Percentiles rank a stretch among this genome's conserved stretches.
Evolutionary conservation across 2,329 filamentous ascomycete species (phyloP).

Genomic region (Aspergillus caelatus): DNA sequence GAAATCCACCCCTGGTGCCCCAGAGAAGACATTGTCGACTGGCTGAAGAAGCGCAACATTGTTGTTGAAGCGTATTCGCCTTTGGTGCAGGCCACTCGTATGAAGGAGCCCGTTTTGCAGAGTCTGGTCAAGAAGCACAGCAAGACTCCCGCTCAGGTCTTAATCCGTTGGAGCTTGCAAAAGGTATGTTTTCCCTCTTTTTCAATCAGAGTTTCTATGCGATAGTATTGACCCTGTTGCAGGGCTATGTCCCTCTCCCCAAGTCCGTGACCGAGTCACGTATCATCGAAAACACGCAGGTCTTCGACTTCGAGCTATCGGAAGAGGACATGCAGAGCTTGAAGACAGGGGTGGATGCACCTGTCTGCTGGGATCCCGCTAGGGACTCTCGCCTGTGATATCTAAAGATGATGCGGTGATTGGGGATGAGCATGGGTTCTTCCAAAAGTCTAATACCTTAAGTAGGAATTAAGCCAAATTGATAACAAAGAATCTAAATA

Average conservation of each 20-base stretch:
- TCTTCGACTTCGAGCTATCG: constrained; percentile 64
- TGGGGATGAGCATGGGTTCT: background rate
- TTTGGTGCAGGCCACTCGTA: constrained; percentile 48
- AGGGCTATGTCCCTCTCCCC: constrained; percentile 65
- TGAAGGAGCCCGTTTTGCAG: constrained; percentile 57
- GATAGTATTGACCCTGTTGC: background rate
- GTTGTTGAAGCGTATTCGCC: constrained; percentile 61
- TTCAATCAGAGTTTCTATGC: background rate
- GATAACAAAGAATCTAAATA: background rate
- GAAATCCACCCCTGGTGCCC: constrained; percentile 89
- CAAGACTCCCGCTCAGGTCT: constrained; percentile 61
- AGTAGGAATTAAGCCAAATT: background rate
- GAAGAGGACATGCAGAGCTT: constrained; percentile 61
- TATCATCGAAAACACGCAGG: constrained; percentile 62
- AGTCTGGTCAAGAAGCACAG: constrained; percentile 58
- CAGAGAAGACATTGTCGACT: constrained; percentile 75
- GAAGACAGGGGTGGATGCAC: constrained; percentile 58
- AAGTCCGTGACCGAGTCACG: constrained; percentile 63
- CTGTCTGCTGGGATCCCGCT: constrained; percentile 62
- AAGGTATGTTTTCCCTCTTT: constrained; percentile 42
- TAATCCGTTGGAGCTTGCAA: constrained; percentile 65
- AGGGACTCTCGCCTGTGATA: constrained; percentile 27
- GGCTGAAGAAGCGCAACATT: constrained; percentile 68
- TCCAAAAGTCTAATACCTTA: background rate
- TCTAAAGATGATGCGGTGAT: background rate